Percentiles rank a stretch among this genome's conserved stretches.
These are phyloP conservation scores for Phaeoacremonium minimum DNA, from an alignment of 2,329 filamentous ascomycete species.

Conservation along the genomic window DNA sequence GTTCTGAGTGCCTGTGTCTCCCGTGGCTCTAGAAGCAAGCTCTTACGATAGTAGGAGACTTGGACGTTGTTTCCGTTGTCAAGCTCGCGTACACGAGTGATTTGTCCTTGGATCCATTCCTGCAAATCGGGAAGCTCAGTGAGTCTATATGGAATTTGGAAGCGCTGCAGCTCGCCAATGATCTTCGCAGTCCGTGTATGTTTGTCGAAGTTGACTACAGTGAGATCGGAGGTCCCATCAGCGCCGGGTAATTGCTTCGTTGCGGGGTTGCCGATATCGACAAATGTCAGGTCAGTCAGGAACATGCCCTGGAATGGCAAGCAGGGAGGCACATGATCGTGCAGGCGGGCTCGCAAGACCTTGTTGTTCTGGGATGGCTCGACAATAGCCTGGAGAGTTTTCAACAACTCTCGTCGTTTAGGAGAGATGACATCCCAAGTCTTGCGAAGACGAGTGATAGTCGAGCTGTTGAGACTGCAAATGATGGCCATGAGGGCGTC, in stretches of 20 bases:
- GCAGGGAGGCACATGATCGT: constrained; percentile 85
- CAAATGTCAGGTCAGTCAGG: constrained; percentile 91
- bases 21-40: constrained; percentile 75
- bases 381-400: constrained; percentile 76
- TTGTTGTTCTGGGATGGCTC: constrained; percentile 91
- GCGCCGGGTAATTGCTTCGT: constrained; percentile 67
- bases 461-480: constrained; percentile 87
- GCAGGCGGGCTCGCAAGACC: constrained; percentile 74
- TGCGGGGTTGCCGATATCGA: constrained; percentile 88
- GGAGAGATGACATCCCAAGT: constrained; percentile 88
- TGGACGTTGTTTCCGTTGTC: constrained; percentile 50
- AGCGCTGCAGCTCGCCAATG: constrained; percentile 90
- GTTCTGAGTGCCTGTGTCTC: constrained; percentile 35
- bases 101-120: constrained; percentile 83
- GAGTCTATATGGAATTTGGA: constrained; percentile 89
- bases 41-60: constrained; percentile 72
- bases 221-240: constrained; percentile 51
- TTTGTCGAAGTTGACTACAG: constrained; percentile 97
- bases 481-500: constrained; percentile 96
- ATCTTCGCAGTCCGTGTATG: constrained; percentile 92
- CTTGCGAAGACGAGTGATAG: constrained; percentile 79
- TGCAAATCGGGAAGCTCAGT: constrained; percentile 83
- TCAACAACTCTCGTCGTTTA: constrained; percentile 77
- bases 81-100: constrained; percentile 66
- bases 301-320: constrained; percentile 96